Percentiles rank a stretch among this genome's conserved stretches.
Conservation (phyloP, 2,329 filamentous ascomycete genomes). For the Keithomyces neogunnii region DNA sequence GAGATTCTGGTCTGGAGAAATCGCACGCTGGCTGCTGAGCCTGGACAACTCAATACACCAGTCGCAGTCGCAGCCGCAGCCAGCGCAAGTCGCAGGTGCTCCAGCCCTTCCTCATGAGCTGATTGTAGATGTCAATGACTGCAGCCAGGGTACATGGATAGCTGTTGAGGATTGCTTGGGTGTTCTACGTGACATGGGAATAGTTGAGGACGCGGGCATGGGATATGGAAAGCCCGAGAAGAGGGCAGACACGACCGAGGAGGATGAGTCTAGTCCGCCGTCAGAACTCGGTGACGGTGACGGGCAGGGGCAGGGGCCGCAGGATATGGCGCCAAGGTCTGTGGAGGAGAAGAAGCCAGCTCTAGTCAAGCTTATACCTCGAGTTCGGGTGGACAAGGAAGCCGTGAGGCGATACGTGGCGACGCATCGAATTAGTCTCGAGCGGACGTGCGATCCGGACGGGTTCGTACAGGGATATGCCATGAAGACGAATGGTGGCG, state of each 20-base stretch:
- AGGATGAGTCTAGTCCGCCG: constrained; percentile 8
- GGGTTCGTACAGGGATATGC: constrained; percentile 67
- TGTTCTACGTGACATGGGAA: constrained; percentile 71
- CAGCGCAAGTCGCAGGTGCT: neutral
- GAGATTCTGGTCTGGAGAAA: constrained; percentile 78
- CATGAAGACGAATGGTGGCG: constrained; percentile 29
- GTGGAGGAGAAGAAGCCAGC: constrained; percentile 3
- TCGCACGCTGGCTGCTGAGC: constrained; percentile 59
- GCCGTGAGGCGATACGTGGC: constrained; percentile 59
- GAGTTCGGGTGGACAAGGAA: constrained; percentile 45
- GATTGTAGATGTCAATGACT: constrained; percentile 58
- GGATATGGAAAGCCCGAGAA: constrained; percentile 29
- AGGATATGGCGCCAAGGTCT: constrained; percentile 9
- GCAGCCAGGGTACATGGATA: constrained; percentile 76
- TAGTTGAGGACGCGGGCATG: constrained; percentile 51
- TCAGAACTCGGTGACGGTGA: neutral
- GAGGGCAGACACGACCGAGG: constrained; percentile 2
- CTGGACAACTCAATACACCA: constrained; percentile 26
- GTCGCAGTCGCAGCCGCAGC: neutral
- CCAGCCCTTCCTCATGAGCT: constrained; percentile 22
- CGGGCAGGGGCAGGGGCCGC: neutral
- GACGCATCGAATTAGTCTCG: constrained; percentile 52
- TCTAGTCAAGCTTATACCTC: constrained; percentile 26
- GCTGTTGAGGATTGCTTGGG: constrained; percentile 72
- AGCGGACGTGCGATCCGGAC: constrained; percentile 59